Base-by-base conservation (phyloP, 352 stramenopile species). In the Phytopythium mirpurense region DNA sequence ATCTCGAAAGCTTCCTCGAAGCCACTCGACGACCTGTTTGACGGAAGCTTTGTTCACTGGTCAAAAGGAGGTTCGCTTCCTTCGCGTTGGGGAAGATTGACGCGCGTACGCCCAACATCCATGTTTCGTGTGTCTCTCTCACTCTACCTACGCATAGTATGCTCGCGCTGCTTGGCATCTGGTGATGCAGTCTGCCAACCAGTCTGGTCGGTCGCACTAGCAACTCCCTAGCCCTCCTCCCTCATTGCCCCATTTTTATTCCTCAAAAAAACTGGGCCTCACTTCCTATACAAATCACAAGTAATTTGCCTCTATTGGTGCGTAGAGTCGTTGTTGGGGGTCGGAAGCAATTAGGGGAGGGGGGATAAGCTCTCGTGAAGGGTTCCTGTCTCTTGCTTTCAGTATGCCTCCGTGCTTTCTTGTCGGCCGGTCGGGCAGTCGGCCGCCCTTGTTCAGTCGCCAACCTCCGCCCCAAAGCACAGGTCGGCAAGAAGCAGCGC, bases 381-480 rank as follows among this genome's bases (percentile, higher is more conserved):
- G 32, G 7, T 4, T 11, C 7, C 7, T 5, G 11, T 38, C 4
- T 18, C 26, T 51, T 51, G 44, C 4, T 27, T 38, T 38, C 44
- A 38, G 27, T 51, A 51, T 51, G 27, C 5, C 15, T 6, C 1
- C 15, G n/a, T 1, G 5, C 4, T 11, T 5, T 26, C 21, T 10
- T 15, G 44, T 10, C 44, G 29, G 15, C 26, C 15, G 16, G 0
- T 5, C 11, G 7, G 10, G 14, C 19, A 8, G 21, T 12, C 21
- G 5, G 4, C 10, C 19, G 31, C 46, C 31, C 46, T 31, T 42
- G 32, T 53, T 53, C 46, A 53, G 46, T 53, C 46, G 46, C 29
- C 10, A 53, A 53, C 46, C 46, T 53, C 46, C 46, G 19, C 32
- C 31, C 31, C 5, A 19, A 27, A 40, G 31, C 46, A 29, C 45